A percentile compares a stretch with the other conserved stretches of the same genome.
Conservation (phyloP, 192 early-diverging fungal genomes). For the Podila verticillata region DNA sequence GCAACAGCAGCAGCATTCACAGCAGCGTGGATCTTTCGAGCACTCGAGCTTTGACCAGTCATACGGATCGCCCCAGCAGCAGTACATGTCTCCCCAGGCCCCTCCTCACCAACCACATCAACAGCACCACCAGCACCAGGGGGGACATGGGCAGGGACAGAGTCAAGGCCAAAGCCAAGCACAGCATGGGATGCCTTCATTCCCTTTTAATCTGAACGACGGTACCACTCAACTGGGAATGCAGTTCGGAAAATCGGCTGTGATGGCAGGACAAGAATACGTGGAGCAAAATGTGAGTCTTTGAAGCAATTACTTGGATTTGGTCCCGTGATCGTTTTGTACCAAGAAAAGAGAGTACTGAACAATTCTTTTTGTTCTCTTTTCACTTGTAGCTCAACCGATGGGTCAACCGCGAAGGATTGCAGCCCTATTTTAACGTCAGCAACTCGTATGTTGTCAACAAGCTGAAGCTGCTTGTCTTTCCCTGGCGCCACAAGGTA, state of each 20-base stretch:
- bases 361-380: neutral
- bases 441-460: slow-evolving; percentile 93
- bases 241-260: slow-evolving; percentile 89
- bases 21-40: slow-evolving; percentile 8
- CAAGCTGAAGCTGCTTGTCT: slow-evolving; percentile 86
- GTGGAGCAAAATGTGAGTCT: slow-evolving; percentile 88
- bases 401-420: slow-evolving; percentile 86
- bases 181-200: slow-evolving; percentile 48
- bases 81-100: slow-evolving; percentile 43
- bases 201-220: slow-evolving; percentile 67
- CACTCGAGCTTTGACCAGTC: slow-evolving; percentile 35
- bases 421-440: slow-evolving; percentile 96
- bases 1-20: slow-evolving; percentile 11
- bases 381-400: slow-evolving; percentile 68
- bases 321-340: too few relatives aligned
- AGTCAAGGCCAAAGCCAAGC: slow-evolving; percentile 1
- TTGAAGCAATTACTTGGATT: neutral
- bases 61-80: slow-evolving; percentile 27
- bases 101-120: slow-evolving; percentile 29
- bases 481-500: slow-evolving; percentile 90
- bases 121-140: slow-evolving; percentile 19
- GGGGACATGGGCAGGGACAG: neutral
- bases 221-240: slow-evolving; percentile 91
- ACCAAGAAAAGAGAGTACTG: slow-evolving; percentile 7
- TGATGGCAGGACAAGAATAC: slow-evolving; percentile 85